Base-by-base conservation (phyloP, 2,329 filamentous ascomycete species). In the Curvularia lunata region DNA sequence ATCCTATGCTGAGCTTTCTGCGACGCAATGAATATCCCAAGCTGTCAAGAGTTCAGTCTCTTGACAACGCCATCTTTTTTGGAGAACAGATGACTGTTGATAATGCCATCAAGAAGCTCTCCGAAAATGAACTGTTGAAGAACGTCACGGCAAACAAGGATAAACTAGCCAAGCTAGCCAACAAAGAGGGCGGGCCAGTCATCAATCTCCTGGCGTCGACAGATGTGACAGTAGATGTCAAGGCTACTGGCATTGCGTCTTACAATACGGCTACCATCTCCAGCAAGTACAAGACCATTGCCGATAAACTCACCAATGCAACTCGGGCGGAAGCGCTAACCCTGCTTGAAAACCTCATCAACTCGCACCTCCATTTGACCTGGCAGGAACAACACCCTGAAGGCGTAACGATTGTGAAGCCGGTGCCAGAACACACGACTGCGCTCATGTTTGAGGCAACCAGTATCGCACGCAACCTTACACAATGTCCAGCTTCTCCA, bases 351-450 rank as follows among this genome's bases (percentile, higher is more conserved):
- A 80, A 85, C 45, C 84, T 98, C 58, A 91, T 97, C 73, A 93
- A 91, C 70, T 85, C 88, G 2, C 95, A 98, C 75, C 83, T 98
- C 4, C 93, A 97, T 73, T 84, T 84, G 52, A 90, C 88, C 10
- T 98, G 95, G 86, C 92, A 96, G 71, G 91, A 89, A 66, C 83
- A 83, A 21, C 96, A 95, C 75, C 81, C 85, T 1, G 83, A 85
- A 38, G 94, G 95, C 28, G 89, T 98, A 56, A 85, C 88, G 5
- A 87, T 97, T 3, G 81, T 96, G 42, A 93, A 96, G 74, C 92
- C 94, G 0, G 83, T 90, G 19, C 85, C 91, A 1, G 81, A 89
- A 50, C 87, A 92, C 73, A 94, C 90, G 38, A 90, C 89, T 1
- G 83, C 86, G 16, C 82, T 96, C 66, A 83, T 92, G 48, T 82